These are phyloP conservation scores for Xylaria palmicola DNA, from an alignment of 495 filamentous ascomycete genomes.

Conservation along the genomic window DNA sequence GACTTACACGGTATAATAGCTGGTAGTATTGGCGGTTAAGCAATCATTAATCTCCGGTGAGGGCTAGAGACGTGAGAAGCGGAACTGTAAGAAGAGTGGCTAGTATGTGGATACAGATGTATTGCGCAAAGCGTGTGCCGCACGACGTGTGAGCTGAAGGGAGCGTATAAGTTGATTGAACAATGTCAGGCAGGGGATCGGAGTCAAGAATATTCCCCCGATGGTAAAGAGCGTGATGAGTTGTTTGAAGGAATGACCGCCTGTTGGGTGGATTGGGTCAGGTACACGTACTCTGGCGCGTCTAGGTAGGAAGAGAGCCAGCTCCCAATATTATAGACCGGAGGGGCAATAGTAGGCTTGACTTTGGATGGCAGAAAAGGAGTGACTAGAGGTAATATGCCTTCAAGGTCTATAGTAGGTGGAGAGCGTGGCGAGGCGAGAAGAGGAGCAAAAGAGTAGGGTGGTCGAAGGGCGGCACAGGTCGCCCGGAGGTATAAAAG, in stretches of 20 bases:
- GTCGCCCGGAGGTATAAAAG: conserved; percentile 49
- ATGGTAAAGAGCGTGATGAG: conserved; percentile 46
- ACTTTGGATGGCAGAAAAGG: conserved; percentile 37
- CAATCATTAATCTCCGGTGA: conserved; percentile 21
- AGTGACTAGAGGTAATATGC: conserved; percentile 43
- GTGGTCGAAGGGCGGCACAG: conserved; percentile 45
- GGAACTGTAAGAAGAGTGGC: conserved; percentile 17
- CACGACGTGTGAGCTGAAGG: conserved; percentile 20
- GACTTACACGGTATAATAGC: conserved; percentile 42
- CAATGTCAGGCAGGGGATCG: conserved; percentile 8
- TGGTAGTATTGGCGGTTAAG: conserved; percentile 27
- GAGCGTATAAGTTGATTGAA: conserved; percentile 29
- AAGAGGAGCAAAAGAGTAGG: conserved; percentile 28
- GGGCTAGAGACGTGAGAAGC: conserved; percentile 2
- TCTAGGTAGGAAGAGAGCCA: conserved; percentile 48
- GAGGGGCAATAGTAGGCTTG: conserved; percentile 42
- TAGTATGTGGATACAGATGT: conserved; percentile 12
- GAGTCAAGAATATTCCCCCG: not conserved
- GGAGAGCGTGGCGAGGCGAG: conserved; percentile 34
- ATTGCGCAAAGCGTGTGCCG: conserved; percentile 16
- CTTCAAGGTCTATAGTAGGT: conserved; percentile 35
- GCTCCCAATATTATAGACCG: conserved; percentile 54
- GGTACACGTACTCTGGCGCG: conserved; percentile 38
- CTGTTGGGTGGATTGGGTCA: conserved; percentile 36
- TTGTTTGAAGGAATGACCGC: conserved; percentile 37